Evolutionary conservation across 1,284 basidiomycete species (phyloP), one percentile per base, ranked within the genome.

Genomic region (Tausonia pullulans): DNA sequence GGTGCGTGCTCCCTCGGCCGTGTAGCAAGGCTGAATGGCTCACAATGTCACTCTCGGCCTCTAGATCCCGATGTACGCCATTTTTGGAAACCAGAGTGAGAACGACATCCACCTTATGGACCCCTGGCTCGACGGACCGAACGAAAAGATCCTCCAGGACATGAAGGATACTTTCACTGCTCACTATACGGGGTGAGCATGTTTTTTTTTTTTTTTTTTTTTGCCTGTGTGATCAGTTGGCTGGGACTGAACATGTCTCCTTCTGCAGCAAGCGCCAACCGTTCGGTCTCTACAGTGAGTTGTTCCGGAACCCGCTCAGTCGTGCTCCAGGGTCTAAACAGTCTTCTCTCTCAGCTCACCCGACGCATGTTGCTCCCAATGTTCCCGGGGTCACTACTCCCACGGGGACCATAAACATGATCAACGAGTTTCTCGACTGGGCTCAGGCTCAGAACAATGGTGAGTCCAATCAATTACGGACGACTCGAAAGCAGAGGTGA

Each of bases 391-490:
- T 83, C 45, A 74, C 74, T 10, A 75, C 78, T 2, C 8, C 7
- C 45, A 10, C 27, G 54, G n/a, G 49, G 4, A 11, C 43, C 8
- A 84, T 87, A 70, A 73, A 79, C 53, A 87, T 88, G 86, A 82
- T 90, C 73, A 89, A 89, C 72, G 70, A 79, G 14, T 90, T 88
- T 79, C 78, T 90, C 53, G 87, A 90, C 75, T 91, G 88, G 87
- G 87, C 85, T 14, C 87, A 88, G 72, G 70, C 81, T 66, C 84
- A 86, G 71, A 81, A 81, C 65, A 81, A 89, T 73, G 86, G 83
- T 83, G 62, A 49, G 74, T 69, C n/a, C 10, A 13, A 8, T 27
- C 14, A 53, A 27, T 13, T 53, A 7, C 16, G 7, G 8, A 45
- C 58, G 13, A 5, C 27, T 6, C 58, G 27, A 27, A 27, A 27